phyloP scores from a whole-genome alignment of 768 basidiomycete species.

The Russula brevipes region DNA sequence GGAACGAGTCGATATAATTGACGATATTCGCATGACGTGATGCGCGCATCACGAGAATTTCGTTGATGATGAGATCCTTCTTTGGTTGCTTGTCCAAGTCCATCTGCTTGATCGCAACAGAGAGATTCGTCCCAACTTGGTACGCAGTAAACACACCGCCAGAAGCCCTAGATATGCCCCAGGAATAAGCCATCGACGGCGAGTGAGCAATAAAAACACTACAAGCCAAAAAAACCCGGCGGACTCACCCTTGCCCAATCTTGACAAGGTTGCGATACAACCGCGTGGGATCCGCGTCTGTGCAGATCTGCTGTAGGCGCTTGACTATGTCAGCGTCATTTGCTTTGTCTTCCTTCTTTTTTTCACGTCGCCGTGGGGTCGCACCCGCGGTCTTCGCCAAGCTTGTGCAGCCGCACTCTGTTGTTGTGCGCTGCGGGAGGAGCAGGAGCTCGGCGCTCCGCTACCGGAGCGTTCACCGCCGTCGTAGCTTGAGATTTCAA shows the following conservation, averaged over 20 bases:
- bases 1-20: conserved; percentile 98
- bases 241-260: conserved; percentile 91
- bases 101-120: conserved; percentile 99
- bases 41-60: conserved; percentile 98
- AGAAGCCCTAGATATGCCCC: conserved; percentile 58
- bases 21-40: conserved; percentile 99
- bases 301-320: conserved; percentile 89
- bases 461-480: not conserved
- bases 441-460: conserved; percentile 34
- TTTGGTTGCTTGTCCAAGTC: conserved; percentile 99
- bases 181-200: conserved; percentile 11
- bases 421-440: conserved; percentile 37
- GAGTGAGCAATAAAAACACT: conserved; percentile 12
- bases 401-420: conserved; percentile 61
- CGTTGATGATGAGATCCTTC: conserved; percentile 99
- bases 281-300: conserved; percentile 93
- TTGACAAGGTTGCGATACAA: conserved; percentile 90
- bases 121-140: conserved; percentile 90
- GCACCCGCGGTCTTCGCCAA: conserved; percentile 68
- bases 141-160: conserved; percentile 99
- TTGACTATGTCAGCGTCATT: conserved; percentile 88
- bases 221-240: not conserved
- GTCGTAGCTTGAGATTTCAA: conserved; percentile 5
- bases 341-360: conserved; percentile 73
- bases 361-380: conserved; percentile 81